These are phyloP conservation scores for Pseudopithomyces maydicus DNA, from an alignment of 2,329 filamentous ascomycete genomes.

Conservation along the genomic window DNA sequence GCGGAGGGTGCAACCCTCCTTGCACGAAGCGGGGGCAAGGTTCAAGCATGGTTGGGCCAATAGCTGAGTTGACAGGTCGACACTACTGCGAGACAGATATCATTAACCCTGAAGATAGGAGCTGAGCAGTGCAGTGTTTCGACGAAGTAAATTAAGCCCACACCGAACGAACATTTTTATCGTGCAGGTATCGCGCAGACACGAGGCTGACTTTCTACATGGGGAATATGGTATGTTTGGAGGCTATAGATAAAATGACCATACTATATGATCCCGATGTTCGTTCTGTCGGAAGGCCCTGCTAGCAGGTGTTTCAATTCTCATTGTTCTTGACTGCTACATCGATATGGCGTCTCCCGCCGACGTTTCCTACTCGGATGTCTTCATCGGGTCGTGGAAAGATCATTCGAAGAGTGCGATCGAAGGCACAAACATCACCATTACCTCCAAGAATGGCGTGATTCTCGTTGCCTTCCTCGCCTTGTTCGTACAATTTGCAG, in stretches of 20 bases:
- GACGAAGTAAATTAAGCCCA: conserved; percentile 1
- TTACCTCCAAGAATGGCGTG: conserved; percentile 23
- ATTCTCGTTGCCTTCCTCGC: conserved; percentile 34
- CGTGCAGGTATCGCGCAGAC: background rate
- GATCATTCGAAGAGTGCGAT: conserved; percentile 27
- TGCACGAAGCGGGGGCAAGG: background rate
- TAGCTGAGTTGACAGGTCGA: background rate
- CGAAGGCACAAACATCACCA: conserved; percentile 31
- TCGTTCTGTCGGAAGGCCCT: background rate
- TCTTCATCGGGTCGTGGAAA: conserved; percentile 31
- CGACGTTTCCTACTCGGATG: conserved; percentile 10
- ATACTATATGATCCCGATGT: background rate
- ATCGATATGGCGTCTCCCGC: conserved; percentile 8
- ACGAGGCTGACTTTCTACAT: background rate
- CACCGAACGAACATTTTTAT: background rate
- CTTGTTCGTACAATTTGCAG: conserved; percentile 25
- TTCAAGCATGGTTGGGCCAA: too few relatives aligned
- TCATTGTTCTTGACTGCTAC: background rate
- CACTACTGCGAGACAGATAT: too few relatives aligned
- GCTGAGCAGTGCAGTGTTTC: background rate
- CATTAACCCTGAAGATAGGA: background rate
- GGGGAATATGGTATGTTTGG: background rate
- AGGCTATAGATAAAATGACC: background rate
- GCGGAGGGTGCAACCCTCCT: background rate
- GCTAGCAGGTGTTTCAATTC: background rate